These are phyloP conservation scores for Helenozyma rhizophorensis DNA, from an alignment of 805 yeast species.

Conservation along the genomic window DNA sequence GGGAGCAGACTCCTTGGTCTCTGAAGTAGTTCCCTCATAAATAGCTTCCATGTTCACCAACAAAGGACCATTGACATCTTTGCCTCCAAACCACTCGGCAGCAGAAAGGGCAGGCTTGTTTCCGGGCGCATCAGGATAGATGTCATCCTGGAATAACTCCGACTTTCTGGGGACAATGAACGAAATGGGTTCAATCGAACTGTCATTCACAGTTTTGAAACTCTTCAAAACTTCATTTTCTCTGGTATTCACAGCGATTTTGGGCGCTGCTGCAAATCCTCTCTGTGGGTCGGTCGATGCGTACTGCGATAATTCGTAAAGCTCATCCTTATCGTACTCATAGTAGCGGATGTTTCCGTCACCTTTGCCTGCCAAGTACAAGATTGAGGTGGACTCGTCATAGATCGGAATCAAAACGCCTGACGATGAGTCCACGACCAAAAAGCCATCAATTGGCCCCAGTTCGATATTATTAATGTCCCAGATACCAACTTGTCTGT, in stretches of 20 bases:
- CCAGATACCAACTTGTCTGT: slow-evolving; percentile 96
- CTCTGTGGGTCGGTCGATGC: slow-evolving; percentile 91
- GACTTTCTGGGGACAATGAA: slow-evolving; percentile 92
- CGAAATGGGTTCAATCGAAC: slow-evolving; percentile 82
- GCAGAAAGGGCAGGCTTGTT: slow-evolving; percentile 73
- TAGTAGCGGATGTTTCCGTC: slow-evolving; percentile 95
- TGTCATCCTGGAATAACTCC: slow-evolving; percentile 88
- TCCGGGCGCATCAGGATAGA: slow-evolving; percentile 89
- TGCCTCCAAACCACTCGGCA: slow-evolving; percentile 75
- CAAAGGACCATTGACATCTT: slow-evolving; percentile 77
- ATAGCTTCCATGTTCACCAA: slow-evolving; percentile 70
- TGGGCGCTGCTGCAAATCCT: slow-evolving; percentile 90
- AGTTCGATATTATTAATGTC: slow-evolving; percentile 64
- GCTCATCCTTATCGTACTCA: slow-evolving; percentile 81
- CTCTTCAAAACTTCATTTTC: slow-evolving; percentile 82
- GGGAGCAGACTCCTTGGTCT: slow-evolving; percentile 38
- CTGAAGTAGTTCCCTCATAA: slow-evolving; percentile 69
- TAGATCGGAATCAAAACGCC: slow-evolving; percentile 91
- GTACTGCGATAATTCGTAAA: slow-evolving; percentile 83
- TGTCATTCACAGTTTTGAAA: slow-evolving; percentile 85
- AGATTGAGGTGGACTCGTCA: slow-evolving; percentile 74
- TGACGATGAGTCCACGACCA: slow-evolving; percentile 81
- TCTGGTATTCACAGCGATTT: slow-evolving; percentile 67
- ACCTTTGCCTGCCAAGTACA: slow-evolving; percentile 94
- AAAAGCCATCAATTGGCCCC: slow-evolving; percentile 89